phyloP scores from a whole-genome alignment of 176 grass and related monocot genomes.

The Rhipidocladum racemiflorum region DNA sequence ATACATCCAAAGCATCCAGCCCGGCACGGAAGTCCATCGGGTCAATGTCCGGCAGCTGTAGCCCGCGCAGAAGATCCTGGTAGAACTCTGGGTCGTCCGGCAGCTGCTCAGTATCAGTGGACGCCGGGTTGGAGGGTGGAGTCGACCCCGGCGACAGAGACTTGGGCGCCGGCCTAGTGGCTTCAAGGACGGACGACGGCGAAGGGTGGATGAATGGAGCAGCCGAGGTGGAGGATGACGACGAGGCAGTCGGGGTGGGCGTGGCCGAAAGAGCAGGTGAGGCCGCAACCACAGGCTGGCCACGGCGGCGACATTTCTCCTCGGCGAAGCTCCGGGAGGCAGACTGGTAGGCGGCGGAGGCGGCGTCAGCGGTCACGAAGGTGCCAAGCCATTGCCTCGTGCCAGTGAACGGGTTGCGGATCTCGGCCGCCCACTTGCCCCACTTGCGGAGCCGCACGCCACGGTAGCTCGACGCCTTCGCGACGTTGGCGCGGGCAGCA shows the following conservation, averaged over 20 bases:
- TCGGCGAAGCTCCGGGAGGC: conserved; percentile 55
- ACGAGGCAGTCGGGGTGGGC: conserved; percentile 32
- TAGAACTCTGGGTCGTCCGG: conserved; percentile 45
- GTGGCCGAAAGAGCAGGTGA: not conserved
- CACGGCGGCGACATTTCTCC: conserved; percentile 52
- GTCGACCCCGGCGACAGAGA: conserved; percentile 1
- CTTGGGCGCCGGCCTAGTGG: not conserved
- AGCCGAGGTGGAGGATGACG: conserved; percentile 36
- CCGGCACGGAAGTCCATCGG: conserved; percentile 48
- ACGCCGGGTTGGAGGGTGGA: not conserved
- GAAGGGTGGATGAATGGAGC: conserved; percentile 40
- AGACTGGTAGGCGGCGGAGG: conserved; percentile 58
- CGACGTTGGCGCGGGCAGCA: conserved; percentile 9
- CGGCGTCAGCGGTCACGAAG: conserved; percentile 59
- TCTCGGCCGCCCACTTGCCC: conserved; percentile 96
- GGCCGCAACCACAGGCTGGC: not conserved
- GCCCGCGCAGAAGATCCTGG: conserved; percentile 26
- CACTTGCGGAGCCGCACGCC: conserved; percentile 80
- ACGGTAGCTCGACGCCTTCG: conserved; percentile 39
- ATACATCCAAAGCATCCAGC: conserved; percentile 33
- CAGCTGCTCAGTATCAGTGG: not conserved
- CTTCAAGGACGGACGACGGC: conserved; percentile 49
- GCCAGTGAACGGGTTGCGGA: conserved; percentile 78
- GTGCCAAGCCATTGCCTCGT: conserved; percentile 88
- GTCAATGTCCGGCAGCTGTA: conserved; percentile 42